phyloP scores from a whole-genome alignment of 345 rosid species.

The Eucalyptus curtisii region DNA sequence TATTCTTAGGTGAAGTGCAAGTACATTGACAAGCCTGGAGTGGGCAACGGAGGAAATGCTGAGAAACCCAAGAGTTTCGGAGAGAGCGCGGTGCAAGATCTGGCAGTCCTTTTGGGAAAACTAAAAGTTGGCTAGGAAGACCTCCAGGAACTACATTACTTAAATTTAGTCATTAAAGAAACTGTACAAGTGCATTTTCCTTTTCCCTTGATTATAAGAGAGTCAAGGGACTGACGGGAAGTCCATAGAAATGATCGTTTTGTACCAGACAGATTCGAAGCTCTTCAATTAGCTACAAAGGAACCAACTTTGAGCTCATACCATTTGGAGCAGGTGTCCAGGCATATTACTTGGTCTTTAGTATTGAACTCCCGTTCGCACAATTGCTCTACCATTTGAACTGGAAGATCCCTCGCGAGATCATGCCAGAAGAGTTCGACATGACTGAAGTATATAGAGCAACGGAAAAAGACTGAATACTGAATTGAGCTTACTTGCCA shows the following conservation, averaged over 20 bases:
- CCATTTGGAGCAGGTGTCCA: not conserved
- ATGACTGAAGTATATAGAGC: not conserved
- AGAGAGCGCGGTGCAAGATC: not conserved
- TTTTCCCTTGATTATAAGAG: constrained; percentile 3
- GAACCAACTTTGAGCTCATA: not conserved
- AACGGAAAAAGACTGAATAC: too few relatives aligned
- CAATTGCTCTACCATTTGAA: not conserved
- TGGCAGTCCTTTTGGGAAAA: not conserved
- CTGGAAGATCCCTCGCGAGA: not conserved
- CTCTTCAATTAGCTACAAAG: not conserved
- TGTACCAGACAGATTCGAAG: not conserved
- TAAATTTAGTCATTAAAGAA: not conserved
- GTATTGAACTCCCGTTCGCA: not conserved
- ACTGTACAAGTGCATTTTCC: constrained; percentile 1
- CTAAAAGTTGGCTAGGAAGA: not conserved
- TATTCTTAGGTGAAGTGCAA: too few relatives aligned
- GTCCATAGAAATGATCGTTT: not conserved
- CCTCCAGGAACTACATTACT: not conserved
- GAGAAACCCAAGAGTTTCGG: not conserved
- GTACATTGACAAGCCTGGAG: too few relatives aligned
- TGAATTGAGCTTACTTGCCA: not conserved
- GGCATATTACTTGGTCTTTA: not conserved
- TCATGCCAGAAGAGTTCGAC: not conserved
- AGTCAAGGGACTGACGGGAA: not conserved
- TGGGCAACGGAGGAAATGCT: not conserved